These are phyloP conservation scores for Podila horticola DNA, from an alignment of 192 early-diverging fungal species.

Conservation along the genomic window DNA sequence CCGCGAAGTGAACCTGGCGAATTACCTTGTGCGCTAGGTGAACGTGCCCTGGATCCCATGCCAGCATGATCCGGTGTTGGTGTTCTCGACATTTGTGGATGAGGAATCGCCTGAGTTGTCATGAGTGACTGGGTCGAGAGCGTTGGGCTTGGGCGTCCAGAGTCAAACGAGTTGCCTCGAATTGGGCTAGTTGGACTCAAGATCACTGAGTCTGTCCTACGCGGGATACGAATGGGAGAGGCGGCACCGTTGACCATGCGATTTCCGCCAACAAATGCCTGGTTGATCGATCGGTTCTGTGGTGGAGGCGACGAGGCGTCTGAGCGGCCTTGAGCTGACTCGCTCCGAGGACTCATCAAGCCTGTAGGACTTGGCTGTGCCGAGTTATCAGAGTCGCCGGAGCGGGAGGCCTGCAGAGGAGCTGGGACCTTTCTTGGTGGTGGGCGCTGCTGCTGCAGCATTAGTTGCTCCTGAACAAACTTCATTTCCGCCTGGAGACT, in stretches of 20 bases:
- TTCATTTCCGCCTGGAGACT: slow-evolving; percentile 48
- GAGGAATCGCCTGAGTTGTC: slow-evolving; percentile 29
- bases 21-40: slow-evolving; percentile 22
- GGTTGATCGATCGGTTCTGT: slow-evolving; percentile 10
- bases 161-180: slow-evolving; percentile 40
- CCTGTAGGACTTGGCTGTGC: slow-evolving; percentile 23
- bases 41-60: slow-evolving; percentile 11
- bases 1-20: slow-evolving; percentile 24
- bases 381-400: slow-evolving; percentile 16
- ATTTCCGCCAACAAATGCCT: slow-evolving; percentile 4
- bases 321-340: neutral
- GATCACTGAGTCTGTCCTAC: slow-evolving; percentile 45
- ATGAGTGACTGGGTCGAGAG: slow-evolving; percentile 29
- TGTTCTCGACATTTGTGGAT: slow-evolving; percentile 41
- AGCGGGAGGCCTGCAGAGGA: slow-evolving; percentile 8
- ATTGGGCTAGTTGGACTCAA: slow-evolving; percentile 34
- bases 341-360: neutral
- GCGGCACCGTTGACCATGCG: slow-evolving; percentile 7
- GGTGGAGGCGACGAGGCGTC: slow-evolving; percentile 24
- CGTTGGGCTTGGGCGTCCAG: slow-evolving; percentile 44
- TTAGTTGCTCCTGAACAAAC: slow-evolving; percentile 35
- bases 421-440: slow-evolving; percentile 2
- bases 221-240: slow-evolving; percentile 30
- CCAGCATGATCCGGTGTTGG: slow-evolving; percentile 31
- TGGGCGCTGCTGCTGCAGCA: slow-evolving; percentile 5